These are phyloP conservation scores for Hemisphaericaspora xylanilytica DNA, from an alignment of 1,139 yeast species.

Conservation along the genomic window DNA sequence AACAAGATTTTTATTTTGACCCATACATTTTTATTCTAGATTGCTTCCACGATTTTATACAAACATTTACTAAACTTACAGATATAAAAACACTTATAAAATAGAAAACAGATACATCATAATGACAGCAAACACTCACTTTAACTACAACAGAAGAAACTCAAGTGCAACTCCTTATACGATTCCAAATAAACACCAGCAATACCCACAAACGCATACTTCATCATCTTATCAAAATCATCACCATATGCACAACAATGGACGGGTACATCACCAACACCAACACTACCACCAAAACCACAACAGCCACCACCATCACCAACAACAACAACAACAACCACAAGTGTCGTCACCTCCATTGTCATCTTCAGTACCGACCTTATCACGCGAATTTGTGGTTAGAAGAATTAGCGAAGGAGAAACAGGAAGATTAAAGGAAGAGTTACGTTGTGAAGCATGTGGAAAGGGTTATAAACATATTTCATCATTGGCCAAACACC, in stretches of 20 bases:
- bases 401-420: slow-evolving; percentile 84
- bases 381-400: slow-evolving; percentile 74
- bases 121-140: slow-evolving; percentile 31
- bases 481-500: slow-evolving; percentile 72
- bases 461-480: slow-evolving; percentile 89
- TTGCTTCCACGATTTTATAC: too few relatives aligned
- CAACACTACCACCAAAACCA: not conserved
- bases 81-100: not conserved
- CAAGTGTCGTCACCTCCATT: slow-evolving; percentile 13
- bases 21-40: too few relatives aligned
- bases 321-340: slow-evolving; percentile 6
- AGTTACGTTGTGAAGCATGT: slow-evolving; percentile 82
- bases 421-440: slow-evolving; percentile 78
- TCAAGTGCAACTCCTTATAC: slow-evolving; percentile 35
- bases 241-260: slow-evolving; percentile 10
- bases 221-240: slow-evolving; percentile 8
- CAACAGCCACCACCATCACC: not conserved
- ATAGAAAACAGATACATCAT: not conserved
- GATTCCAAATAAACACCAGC: slow-evolving; percentile 28
- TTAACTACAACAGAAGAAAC: slow-evolving; percentile 33
- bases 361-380: slow-evolving; percentile 45
- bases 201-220: slow-evolving; percentile 9
- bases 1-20: too few relatives aligned
- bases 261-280: slow-evolving; percentile 5
- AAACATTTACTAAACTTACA: too few relatives aligned